A percentile compares a stretch with the other conserved stretches of the same genome.
Evolutionary conservation across 495 filamentous ascomycete genomes (phyloP).

Genomic region (Choiromyces venosus): DNA sequence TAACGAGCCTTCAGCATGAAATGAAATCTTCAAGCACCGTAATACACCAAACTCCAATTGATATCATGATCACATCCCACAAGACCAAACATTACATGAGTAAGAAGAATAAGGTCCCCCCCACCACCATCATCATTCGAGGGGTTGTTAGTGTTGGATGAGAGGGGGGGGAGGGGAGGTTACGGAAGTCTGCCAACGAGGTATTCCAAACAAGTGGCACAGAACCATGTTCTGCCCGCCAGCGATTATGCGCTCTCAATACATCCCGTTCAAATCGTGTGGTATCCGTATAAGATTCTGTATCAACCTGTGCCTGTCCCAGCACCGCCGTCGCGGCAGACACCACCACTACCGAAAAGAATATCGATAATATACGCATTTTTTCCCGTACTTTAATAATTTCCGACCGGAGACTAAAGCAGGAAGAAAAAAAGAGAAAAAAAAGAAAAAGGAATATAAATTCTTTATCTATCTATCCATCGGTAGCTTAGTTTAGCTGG

Average conservation of each 20-base stretch:
- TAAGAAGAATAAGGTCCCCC: not conserved
- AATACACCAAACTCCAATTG: not conserved
- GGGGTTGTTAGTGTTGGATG: not conserved
- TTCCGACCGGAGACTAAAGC: not conserved
- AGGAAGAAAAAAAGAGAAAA: too few species aligned
- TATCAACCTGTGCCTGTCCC: not conserved
- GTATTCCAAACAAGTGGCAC: not conserved
- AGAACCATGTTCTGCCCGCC: not conserved
- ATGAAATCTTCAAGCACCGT: not conserved
- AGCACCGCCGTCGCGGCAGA: not conserved
- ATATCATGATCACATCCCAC: not conserved
- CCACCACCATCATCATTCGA: not conserved
- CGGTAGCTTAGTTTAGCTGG: too few species aligned
- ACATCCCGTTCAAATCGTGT: not conserved
- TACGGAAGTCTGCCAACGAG: not conserved
- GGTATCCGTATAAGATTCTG: not conserved
- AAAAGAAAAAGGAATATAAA: too few species aligned
- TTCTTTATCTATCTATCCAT: too few species aligned
- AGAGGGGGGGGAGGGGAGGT: too few species aligned
- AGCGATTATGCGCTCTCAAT: not conserved
- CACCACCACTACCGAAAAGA: not conserved
- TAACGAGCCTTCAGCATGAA: too few species aligned
- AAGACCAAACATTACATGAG: not conserved
- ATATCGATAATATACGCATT: not conserved
- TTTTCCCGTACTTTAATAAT: not conserved